Evolutionary conservation across 2,329 filamentous ascomycete species (phyloP).

Genomic region (Hypoxylon sp.): DNA sequence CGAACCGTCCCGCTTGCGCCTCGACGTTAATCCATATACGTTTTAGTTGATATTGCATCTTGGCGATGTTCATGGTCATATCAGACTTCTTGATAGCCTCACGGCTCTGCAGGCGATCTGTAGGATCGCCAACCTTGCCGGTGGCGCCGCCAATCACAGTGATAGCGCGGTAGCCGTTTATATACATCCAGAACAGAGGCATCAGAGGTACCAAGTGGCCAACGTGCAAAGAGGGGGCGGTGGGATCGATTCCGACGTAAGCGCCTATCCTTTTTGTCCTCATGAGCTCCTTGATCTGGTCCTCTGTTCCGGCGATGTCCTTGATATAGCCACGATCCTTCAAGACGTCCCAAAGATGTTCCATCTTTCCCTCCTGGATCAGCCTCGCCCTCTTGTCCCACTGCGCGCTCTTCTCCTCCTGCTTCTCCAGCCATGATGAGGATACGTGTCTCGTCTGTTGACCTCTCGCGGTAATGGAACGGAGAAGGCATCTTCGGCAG

Average conservation of each 20-base stretch:
- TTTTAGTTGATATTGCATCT: conserved; percentile 74
- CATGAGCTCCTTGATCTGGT: conserved; percentile 69
- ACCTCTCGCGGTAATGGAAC: conserved; percentile 21
- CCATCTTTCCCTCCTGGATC: conserved; percentile 59
- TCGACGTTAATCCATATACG: conserved; percentile 80
- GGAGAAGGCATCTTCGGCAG: conserved; percentile 41
- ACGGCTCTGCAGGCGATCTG: conserved; percentile 70
- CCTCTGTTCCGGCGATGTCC: conserved; percentile 65
- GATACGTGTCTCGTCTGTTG: conserved; percentile 49
- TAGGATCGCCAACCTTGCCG: conserved; percentile 80
- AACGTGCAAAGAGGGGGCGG: conserved; percentile 79
- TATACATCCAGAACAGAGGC: conserved; percentile 84
- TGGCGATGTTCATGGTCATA: conserved; percentile 69
- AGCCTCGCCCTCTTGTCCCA: conserved; percentile 58
- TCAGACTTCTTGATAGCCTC: conserved; percentile 59
- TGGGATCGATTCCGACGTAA: conserved; percentile 85
- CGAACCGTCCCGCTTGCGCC: conserved; percentile 68
- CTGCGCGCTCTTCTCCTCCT: conserved; percentile 49
- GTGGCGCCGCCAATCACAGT: conserved; percentile 78
- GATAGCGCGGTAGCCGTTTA: conserved; percentile 74
- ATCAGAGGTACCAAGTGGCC: conserved; percentile 84
- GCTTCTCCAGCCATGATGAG: conserved; percentile 54
- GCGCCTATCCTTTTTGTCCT: conserved; percentile 71
- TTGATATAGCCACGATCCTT: conserved; percentile 78
- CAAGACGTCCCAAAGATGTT: conserved; percentile 68